Percentiles rank a stretch among this genome's conserved stretches.
These are phyloP conservation scores for Aspergillus pseudoterreus DNA, from an alignment of 2,329 filamentous ascomycete species.

Conservation along the genomic window DNA sequence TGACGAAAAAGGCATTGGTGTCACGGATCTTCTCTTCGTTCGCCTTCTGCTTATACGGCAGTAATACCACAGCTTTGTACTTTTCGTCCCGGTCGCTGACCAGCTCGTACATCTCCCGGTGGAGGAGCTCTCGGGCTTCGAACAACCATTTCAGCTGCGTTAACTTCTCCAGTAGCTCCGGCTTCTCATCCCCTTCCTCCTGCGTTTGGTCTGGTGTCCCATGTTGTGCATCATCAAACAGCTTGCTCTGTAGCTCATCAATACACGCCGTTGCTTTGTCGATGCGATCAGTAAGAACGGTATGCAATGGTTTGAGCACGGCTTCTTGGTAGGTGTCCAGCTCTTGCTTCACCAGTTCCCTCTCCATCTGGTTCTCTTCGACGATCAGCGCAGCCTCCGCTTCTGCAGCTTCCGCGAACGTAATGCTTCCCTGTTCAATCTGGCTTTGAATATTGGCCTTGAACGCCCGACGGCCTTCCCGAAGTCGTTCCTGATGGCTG, in stretches of 20 bases:
- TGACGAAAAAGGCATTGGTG: constrained; percentile 75
- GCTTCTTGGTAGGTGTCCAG: constrained; percentile 81
- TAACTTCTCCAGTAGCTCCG: constrained; percentile 88
- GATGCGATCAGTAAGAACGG: constrained; percentile 73
- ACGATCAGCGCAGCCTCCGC: constrained; percentile 72
- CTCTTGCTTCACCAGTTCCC: constrained; percentile 70
- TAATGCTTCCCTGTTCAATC: constrained; percentile 72
- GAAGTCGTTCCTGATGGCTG: constrained; percentile 49
- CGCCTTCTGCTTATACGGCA: constrained; percentile 70
- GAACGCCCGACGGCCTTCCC: constrained; percentile 62
- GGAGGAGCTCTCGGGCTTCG: constrained; percentile 82
- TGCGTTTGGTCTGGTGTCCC: constrained; percentile 77
- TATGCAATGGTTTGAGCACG: constrained; percentile 80
- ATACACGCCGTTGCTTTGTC: constrained; percentile 72
- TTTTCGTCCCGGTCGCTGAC: constrained; percentile 80
- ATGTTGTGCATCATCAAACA: constrained; percentile 68
- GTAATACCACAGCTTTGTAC: constrained; percentile 78
- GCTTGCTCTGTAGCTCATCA: constrained; percentile 65
- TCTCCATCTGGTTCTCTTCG: constrained; percentile 66
- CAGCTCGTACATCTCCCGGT: constrained; percentile 80
- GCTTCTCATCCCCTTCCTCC: constrained; percentile 91
- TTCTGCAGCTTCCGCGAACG: constrained; percentile 76
- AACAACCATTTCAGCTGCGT: constrained; percentile 97
- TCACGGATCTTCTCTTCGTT: constrained; percentile 76
- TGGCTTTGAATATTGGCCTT: constrained; percentile 73